These are phyloP conservation scores for Hypomontagnella monticulosa DNA, from an alignment of 495 filamentous ascomycete genomes.

Conservation along the genomic window DNA sequence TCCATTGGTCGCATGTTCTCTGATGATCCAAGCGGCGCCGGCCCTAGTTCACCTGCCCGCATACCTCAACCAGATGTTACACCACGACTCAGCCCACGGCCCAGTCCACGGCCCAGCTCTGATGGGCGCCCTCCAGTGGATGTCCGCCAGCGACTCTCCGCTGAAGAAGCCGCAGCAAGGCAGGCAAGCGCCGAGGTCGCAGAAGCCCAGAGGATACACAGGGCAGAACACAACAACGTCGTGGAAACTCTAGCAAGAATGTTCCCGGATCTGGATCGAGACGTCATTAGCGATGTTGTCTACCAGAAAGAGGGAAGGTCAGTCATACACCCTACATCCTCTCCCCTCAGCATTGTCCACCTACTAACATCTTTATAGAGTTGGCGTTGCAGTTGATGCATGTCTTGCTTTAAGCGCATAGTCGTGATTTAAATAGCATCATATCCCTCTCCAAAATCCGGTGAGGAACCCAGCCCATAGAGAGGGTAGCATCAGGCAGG, in stretches of 20 bases:
- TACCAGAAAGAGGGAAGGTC: conserved; percentile 90
- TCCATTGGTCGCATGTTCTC: conserved; percentile 98
- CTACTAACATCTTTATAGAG: conserved; percentile 61
- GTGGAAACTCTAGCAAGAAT: conserved; percentile 92
- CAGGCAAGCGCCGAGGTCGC: conserved; percentile 94
- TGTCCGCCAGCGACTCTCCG: conserved; percentile 61
- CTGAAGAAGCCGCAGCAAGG: conserved; percentile 90
- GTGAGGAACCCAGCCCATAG: too few species aligned
- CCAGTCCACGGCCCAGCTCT: conserved; percentile 39
- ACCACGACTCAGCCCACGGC: conserved; percentile 61
- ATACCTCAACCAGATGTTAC: conserved; percentile 60
- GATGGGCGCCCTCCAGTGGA: conserved; percentile 54
- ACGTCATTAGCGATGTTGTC: conserved; percentile 94
- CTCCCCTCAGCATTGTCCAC: conserved; percentile 1
- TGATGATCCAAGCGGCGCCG: conserved; percentile 67
- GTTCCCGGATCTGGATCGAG: conserved; percentile 91
- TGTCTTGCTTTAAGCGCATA: conserved; percentile 80
- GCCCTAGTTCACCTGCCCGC: conserved; percentile 60
- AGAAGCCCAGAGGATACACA: conserved; percentile 84
- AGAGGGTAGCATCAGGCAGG: conserved; percentile 1
- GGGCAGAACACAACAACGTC: conserved; percentile 86
- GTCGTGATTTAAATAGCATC: conserved; percentile 3
- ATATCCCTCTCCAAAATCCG: too few species aligned
- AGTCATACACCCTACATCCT: conserved; percentile 52
- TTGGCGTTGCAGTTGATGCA: conserved; percentile 89